Conservation (phyloP, 176 grass and related monocot species). For the Oryza officinalis region DNA sequence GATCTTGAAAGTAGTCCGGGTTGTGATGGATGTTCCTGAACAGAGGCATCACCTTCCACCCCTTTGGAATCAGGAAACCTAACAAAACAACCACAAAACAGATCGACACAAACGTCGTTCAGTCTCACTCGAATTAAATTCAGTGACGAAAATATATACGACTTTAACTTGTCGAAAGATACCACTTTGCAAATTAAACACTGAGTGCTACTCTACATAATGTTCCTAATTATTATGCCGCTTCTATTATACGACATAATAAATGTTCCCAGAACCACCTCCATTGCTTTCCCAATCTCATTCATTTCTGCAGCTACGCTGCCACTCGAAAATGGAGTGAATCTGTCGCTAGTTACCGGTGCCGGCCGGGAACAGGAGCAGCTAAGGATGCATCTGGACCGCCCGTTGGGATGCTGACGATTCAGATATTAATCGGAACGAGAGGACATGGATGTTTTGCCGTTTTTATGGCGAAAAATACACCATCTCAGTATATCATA, state of each 20-base stretch:
- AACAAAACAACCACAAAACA: neutral
- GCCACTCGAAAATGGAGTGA: conserved; percentile 10
- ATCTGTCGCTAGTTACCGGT: conserved; percentile 16
- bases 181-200: neutral
- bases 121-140: neutral
- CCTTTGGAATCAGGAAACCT: conserved; percentile 68
- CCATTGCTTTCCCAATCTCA: neutral
- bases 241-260: neutral
- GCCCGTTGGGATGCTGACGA: neutral
- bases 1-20: conserved; percentile 47
- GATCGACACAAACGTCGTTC: neutral
- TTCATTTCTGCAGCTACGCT: neutral
- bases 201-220: neutral
- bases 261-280: neutral
- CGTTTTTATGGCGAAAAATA: conserved; percentile 19
- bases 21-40: conserved; percentile 60
- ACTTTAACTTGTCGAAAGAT: neutral
- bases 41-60: conserved; percentile 79
- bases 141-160: neutral
- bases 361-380: conserved; percentile 42
- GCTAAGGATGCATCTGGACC: neutral
- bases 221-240: neutral
- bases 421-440: conserved; percentile 9
- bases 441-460: conserved; percentile 9
- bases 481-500: neutral